Base-by-base conservation (phyloP, 1,139 yeast species). In the Lodderomyces margitis region DNA sequence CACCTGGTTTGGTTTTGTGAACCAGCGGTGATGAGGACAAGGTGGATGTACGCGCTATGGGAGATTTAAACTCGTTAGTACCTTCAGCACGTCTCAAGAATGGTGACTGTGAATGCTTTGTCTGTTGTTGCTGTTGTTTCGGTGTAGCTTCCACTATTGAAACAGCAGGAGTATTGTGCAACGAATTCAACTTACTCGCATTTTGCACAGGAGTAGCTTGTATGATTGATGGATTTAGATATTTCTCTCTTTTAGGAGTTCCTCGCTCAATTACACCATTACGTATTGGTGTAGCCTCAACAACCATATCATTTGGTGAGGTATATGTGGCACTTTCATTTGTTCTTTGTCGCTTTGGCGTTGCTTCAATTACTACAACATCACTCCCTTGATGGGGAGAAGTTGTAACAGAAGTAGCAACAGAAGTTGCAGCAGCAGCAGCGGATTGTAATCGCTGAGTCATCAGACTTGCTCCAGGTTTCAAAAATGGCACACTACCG, bases 1-100 rank as follows among this genome's bases (percentile, higher is more conserved):
- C 70, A 2, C 74, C 74, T 1, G 74, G 75, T 41, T 55, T 55
- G 14, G 46, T 52, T 25, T 48, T 46, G 28, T 19, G 32, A n/a
- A 17, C 20, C 16, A 16, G 16, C 4, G 23, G 20, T 3, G 33
- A n/a, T 19, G 14, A 17, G 5, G 27, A 36, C 38, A 34, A 15
- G 1, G 66, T 64, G 1, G 67, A 60, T 2, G 61, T 52, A 7
- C 44, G 39, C 1, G 49, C 37, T 10, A 24, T 23, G 28, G 40
- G 39, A 2, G 32, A 28, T 9, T 28, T 28, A 11, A 28, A 28
- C 12, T 28, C 24, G 14, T 48, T 42, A 7, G 53, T 41, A 4
- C 24, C 15, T 7, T 32, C 24, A 14, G 6, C 8, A 8, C 10
- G 32, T 15, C 10, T 14, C 11, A 28, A 8, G n/a, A 28, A 15